Percentiles rank a stretch among this genome's conserved stretches.
Conservation (phyloP, 2,329 filamentous ascomycete species). For the Helicocarpus griseus region DNA sequence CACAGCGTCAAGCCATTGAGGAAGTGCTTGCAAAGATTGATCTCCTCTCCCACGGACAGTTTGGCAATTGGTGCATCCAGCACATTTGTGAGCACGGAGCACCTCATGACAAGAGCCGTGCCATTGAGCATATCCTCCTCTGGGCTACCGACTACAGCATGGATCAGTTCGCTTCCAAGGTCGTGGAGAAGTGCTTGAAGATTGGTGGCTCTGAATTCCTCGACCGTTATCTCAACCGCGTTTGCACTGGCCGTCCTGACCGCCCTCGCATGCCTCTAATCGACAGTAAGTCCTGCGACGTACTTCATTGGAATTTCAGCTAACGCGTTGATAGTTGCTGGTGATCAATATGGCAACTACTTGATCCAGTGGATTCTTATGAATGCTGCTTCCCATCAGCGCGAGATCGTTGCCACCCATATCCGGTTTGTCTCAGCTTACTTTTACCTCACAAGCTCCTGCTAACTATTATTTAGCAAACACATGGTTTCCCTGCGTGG, state of each 20-base stretch:
- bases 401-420: constrained; percentile 84
- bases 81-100: constrained; percentile 96
- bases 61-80: constrained; percentile 99
- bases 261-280: constrained; percentile 94
- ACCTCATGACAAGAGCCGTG: constrained; percentile 80
- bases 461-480: constrained; percentile 45
- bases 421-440: constrained; percentile 49
- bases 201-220: constrained; percentile 88
- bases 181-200: constrained; percentile 98
- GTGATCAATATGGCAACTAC: constrained; percentile 98
- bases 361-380: constrained; percentile 95
- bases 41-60: constrained; percentile 92
- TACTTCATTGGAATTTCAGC: not conserved
- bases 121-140: constrained; percentile 88
- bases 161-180: constrained; percentile 98
- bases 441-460: constrained; percentile 3
- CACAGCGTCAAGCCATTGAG: constrained; percentile 89
- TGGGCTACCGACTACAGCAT: constrained; percentile 96
- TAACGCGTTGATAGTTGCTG: constrained; percentile 51
- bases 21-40: constrained; percentile 93
- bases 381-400: constrained; percentile 76
- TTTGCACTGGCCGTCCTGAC: constrained; percentile 83
- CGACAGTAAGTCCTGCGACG: constrained; percentile 54
- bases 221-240: constrained; percentile 81
- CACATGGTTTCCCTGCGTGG: constrained; percentile 98